Evolutionary conservation across 2,329 filamentous ascomycete genomes (phyloP).

Genomic region (Trichoderma simmonsii): DNA sequence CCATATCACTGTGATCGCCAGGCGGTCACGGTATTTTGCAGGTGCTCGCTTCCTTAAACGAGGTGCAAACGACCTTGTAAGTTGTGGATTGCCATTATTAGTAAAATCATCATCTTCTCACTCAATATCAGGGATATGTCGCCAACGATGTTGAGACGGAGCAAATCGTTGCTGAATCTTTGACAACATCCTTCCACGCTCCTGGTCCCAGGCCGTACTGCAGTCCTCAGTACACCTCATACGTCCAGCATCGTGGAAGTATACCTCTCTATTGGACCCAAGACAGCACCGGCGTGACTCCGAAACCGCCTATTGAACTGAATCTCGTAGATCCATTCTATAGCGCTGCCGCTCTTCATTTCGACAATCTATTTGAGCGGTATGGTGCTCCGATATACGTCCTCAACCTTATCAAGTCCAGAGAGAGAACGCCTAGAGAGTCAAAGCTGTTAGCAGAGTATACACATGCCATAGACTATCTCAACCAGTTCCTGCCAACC

Average conservation of each 20-base stretch:
- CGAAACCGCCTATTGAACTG: slow-evolving; percentile 92
- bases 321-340: slow-evolving; percentile 97
- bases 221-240: slow-evolving; percentile 90
- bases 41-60: slow-evolving; percentile 92
- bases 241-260: slow-evolving; percentile 93
- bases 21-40: slow-evolving; percentile 88
- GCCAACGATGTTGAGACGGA: slow-evolving; percentile 99
- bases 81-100: slow-evolving; percentile 11
- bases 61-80: slow-evolving; percentile 79
- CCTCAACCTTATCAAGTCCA: slow-evolving; percentile 84
- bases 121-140: slow-evolving; percentile 69
- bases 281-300: slow-evolving; percentile 89
- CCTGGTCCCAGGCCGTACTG: slow-evolving; percentile 82
- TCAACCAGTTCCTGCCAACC: slow-evolving; percentile 87
- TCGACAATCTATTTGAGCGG: slow-evolving; percentile 88
- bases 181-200: slow-evolving; percentile 93
- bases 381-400: slow-evolving; percentile 93
- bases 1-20: slow-evolving; percentile 90
- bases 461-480: slow-evolving; percentile 80
- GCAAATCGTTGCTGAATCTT: slow-evolving; percentile 92
- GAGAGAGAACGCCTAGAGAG: slow-evolving; percentile 85
- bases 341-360: slow-evolving; percentile 86
- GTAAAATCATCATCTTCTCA: slow-evolving; percentile 5
- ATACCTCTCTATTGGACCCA: slow-evolving; percentile 98
- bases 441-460: slow-evolving; percentile 88